These are phyloP conservation scores for Wallemia hederae DNA, from an alignment of 1,284 basidiomycete genomes.

Conservation along the genomic window DNA sequence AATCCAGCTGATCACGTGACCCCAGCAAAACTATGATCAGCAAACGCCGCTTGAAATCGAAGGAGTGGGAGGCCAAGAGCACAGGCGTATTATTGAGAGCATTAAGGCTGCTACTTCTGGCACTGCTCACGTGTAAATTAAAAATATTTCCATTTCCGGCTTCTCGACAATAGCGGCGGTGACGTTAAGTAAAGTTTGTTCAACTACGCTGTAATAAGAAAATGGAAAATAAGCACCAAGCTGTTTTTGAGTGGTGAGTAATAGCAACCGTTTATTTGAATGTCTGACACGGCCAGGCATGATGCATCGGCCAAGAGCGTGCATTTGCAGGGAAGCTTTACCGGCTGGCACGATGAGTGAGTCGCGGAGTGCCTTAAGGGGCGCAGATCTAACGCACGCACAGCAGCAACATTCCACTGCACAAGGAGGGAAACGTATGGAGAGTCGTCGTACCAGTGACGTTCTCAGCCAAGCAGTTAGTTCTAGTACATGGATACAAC, in stretches of 20 bases:
- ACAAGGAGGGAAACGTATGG: neutral
- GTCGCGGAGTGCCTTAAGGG: neutral
- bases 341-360: neutral
- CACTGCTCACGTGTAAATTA: no score
- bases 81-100: slow-evolving; percentile 19
- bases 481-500: no score
- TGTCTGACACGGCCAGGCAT: neutral
- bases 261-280: no score
- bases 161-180: neutral
- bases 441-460: neutral
- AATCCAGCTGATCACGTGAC: slow-evolving; percentile 7
- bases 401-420: neutral
- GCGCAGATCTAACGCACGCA: neutral
- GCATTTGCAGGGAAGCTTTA: neutral
- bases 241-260: neutral
- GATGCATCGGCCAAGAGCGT: neutral
- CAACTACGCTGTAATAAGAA: neutral
- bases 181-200: neutral
- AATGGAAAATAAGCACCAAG: neutral
- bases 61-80: slow-evolving; percentile 63
- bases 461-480: neutral
- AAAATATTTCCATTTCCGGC: no score
- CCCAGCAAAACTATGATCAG: slow-evolving; percentile 46
- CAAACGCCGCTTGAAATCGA: slow-evolving; percentile 53
- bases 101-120: no score